Conservation (phyloP, 2,329 filamentous ascomycete species). For the Beauveria sp. region DNA sequence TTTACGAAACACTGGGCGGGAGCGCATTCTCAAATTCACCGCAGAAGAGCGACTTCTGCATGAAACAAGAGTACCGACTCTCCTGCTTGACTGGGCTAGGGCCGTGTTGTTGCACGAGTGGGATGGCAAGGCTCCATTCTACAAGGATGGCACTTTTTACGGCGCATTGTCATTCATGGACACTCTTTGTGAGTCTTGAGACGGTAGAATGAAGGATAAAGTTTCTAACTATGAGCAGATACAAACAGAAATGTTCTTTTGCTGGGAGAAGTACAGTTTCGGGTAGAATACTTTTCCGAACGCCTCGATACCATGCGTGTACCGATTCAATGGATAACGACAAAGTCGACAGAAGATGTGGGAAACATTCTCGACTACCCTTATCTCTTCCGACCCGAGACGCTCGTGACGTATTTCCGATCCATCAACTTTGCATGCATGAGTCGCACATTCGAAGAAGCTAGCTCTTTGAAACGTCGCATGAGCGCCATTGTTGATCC, state of each 20-base stretch:
- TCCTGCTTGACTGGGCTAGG: constrained; percentile 64
- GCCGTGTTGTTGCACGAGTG: constrained; percentile 71
- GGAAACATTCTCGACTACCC: constrained; percentile 73
- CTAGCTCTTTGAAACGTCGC: constrained; percentile 48
- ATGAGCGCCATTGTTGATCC: constrained; percentile 49
- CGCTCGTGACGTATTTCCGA: constrained; percentile 76
- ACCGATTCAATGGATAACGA: constrained; percentile 63
- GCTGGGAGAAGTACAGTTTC: constrained; percentile 61
- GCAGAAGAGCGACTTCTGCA: constrained; percentile 45
- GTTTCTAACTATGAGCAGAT: constrained; percentile 35
- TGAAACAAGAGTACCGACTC: constrained; percentile 47
- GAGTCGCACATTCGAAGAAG: constrained; percentile 69
- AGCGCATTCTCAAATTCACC: constrained; percentile 40
- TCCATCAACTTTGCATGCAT: constrained; percentile 82
- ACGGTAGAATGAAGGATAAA: neutral
- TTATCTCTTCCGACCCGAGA: constrained; percentile 67
- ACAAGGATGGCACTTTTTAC: constrained; percentile 63
- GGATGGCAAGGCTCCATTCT: constrained; percentile 66
- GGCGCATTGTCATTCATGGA: constrained; percentile 69
- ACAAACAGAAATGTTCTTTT: constrained; percentile 55
- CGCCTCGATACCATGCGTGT: constrained; percentile 67
- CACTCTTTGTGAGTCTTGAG: constrained; percentile 55
- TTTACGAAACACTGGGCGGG: constrained; percentile 37
- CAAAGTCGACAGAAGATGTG: constrained; percentile 51
- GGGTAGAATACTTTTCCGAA: constrained; percentile 67